Conservation (phyloP, 2,329 filamentous ascomycete species). For the Lecanosticta acicola region DNA sequence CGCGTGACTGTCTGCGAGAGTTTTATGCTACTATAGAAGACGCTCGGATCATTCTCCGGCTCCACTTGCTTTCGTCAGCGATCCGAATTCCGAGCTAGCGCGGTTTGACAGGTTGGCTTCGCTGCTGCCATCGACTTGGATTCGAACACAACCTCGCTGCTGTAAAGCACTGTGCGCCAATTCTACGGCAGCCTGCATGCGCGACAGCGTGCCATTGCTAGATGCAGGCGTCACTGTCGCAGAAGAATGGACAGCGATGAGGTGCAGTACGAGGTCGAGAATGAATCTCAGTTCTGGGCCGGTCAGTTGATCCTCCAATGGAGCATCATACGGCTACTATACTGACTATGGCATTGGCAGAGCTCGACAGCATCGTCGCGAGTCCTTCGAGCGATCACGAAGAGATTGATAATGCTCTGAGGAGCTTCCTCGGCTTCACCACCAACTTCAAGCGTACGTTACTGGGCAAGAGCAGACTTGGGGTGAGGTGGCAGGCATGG, state of each 20-base stretch:
- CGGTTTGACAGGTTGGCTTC: too few species aligned
- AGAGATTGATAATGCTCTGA: slow-evolving; percentile 76
- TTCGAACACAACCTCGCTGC: too few species aligned
- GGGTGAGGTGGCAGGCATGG: neutral
- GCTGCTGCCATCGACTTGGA: too few species aligned
- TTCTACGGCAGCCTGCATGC: too few species aligned
- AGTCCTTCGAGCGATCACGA: slow-evolving; percentile 56
- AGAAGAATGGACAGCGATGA: neutral
- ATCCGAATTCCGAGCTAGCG: too few species aligned
- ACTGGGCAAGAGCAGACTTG: neutral
- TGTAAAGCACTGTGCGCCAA: too few species aligned
- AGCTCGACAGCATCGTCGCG: slow-evolving; percentile 61
- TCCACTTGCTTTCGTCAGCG: too few species aligned
- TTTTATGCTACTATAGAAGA: too few species aligned
- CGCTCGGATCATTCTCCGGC: too few species aligned
- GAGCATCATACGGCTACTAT: neutral
- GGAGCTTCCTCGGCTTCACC: slow-evolving; percentile 75
- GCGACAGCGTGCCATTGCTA: too few species aligned
- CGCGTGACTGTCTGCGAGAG: too few species aligned
- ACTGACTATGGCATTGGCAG: slow-evolving; percentile 36
- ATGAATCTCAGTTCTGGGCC: neutral
- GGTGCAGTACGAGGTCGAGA: neutral
- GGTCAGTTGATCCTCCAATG: neutral
- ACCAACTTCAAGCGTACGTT: slow-evolving; percentile 60
- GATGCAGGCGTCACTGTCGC: slow-evolving; percentile 17